phyloP scores from a whole-genome alignment of 1,284 basidiomycete species.

The Microstroma glucosiphilum region DNA sequence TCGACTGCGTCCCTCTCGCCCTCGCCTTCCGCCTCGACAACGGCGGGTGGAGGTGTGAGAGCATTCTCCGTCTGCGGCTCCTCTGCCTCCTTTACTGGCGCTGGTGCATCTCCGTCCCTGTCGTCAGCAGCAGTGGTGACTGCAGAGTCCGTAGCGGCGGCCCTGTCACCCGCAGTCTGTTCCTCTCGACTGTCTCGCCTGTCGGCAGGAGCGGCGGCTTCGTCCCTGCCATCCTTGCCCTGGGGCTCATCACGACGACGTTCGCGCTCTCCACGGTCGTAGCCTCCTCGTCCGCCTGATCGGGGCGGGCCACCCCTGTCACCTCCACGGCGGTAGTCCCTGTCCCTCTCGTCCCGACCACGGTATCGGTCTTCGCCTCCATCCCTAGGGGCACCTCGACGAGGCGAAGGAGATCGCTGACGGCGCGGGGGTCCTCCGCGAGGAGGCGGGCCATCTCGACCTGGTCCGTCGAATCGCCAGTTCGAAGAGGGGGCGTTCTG shows the following conservation, averaged over 20 bases:
- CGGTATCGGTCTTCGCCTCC: background rate
- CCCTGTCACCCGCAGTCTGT: background rate
- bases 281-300: background rate
- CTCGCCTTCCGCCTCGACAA: background rate
- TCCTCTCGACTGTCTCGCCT: background rate
- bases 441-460: background rate
- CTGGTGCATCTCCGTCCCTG: too few species aligned
- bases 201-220: background rate
- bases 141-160: too few species aligned
- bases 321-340: background rate
- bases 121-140: too few species aligned
- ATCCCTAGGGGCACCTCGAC: background rate
- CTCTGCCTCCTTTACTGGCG: too few species aligned
- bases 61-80: background rate
- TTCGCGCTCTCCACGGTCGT: background rate
- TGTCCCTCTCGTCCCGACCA: background rate
- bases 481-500: slow-evolving; percentile 31
- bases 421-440: background rate
- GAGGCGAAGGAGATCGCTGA: background rate
- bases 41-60: background rate
- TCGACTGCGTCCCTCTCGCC: too few species aligned
- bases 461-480: slow-evolving; percentile 31
- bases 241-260: background rate
- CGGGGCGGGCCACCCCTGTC: background rate
- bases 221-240: background rate